phyloP scores from a whole-genome alignment of 345 rosid genomes.

The Turritis glabra region DNA sequence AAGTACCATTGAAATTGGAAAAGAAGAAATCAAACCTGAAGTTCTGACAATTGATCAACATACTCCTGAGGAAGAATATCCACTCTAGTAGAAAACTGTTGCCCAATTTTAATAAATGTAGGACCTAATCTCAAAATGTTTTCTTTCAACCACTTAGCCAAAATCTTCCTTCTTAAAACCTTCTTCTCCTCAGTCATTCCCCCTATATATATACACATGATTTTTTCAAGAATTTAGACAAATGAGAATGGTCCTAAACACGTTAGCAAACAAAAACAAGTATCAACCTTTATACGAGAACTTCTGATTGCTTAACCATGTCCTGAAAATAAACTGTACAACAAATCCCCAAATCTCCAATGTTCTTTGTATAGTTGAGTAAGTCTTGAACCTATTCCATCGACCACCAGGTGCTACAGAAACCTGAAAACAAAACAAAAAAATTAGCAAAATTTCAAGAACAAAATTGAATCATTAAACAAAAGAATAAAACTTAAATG shows the following conservation, averaged over 20 bases:
- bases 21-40: conserved; percentile 62
- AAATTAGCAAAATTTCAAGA: neutral
- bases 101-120: conserved; percentile 96
- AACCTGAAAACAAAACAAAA: conserved; percentile 52
- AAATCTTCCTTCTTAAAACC: conserved; percentile 59
- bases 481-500: neutral
- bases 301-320: conserved; percentile 80
- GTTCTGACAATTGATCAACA: conserved; percentile 94
- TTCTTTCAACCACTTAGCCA: conserved; percentile 96
- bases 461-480: neutral
- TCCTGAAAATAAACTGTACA: conserved; percentile 68
- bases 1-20: neutral
- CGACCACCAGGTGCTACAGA: conserved; percentile 96
- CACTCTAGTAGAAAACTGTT: conserved; percentile 96
- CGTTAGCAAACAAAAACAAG: neutral
- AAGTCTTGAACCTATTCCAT: conserved; percentile 95
- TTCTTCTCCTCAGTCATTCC: conserved; percentile 91
- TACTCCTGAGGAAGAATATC: conserved; percentile 98
- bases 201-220: conserved; percentile 51
- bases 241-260: neutral
- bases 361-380: conserved; percentile 89
- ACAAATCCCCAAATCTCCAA: conserved; percentile 98
- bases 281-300: conserved; percentile 78
- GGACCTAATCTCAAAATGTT: conserved; percentile 91
- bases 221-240: neutral